Evolutionary conservation across 2,329 filamentous ascomycete species (phyloP), one percentile per base, ranked within the genome.

Genomic region (Verticillium nubilum): DNA sequence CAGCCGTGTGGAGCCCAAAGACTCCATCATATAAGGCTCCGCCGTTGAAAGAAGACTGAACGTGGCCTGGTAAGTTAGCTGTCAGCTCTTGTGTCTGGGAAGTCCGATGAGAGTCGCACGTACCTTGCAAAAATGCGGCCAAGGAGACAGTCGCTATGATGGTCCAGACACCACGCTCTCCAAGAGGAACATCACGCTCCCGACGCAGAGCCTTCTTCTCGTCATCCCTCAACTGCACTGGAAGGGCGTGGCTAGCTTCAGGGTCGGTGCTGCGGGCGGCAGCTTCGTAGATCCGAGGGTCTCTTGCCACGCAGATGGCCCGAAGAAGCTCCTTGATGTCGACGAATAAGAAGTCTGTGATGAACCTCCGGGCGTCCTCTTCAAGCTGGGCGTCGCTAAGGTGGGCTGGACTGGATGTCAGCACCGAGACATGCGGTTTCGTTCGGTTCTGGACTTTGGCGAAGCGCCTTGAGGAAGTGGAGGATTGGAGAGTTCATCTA

Each of bases 1-100:
- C 37, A 9, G 19, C 23, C 6, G 27, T 58, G 1, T 58, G 17
- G n/a, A 60, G 23, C 2, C 52, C 54, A 42, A 52, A 58, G 4
- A 58, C 6, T 2, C 35, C 5, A 7, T 54, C 61, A 28, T 65
- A 78, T 0, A 77, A 59, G 0, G 73, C 73, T 1, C 76, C 74
- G 12, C 74, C 73, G 60, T 78, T 78, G 61, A 78, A 73, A 5
- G 75, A 78, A 0, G 74, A 75, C 60, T 79, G 77, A 1, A 79
- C 76, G 42, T 76, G 76, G 12, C 76, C 61, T 63, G 2, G 4
- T 2, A 1, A 2, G 9, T n/a, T 1, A 7, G n/a, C 25, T n/a
- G n/a, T 47, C 9, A 47, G 19, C 17, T n/a, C 4, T n/a, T 12
- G 33, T n/a, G 6, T 50, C 23, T 5, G 17, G 5, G 17, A 4